Base-by-base conservation (phyloP, 805 yeast genomes). In the Wickerhamomyces bovis region DNA sequence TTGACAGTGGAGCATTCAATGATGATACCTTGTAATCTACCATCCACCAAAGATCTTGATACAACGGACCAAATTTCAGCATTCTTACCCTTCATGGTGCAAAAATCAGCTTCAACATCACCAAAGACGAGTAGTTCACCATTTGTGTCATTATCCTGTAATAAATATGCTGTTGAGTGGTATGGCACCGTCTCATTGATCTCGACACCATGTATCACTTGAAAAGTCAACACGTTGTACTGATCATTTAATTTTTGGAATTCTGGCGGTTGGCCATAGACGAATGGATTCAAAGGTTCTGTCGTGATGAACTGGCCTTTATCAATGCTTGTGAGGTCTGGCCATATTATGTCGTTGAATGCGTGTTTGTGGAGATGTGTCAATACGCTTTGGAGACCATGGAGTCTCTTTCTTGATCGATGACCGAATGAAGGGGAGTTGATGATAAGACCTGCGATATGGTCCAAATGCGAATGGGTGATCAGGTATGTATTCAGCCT, bases 381-480 rank as follows among this genome's bases (percentile, higher is more conserved):
- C 64, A 2, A 80, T 66, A 0, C 92, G 81, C 23, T 69, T 63
- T 0, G 59, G 52, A 3, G 80, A 63, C 0, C 89, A 95, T 51
- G 70, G 76, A 4, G 88, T 60, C 3, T 57, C 55, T 56, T 77
- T 82, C 65, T 62, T 6, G 58, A 52, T 12, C 52, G 44, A 18
- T 49, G 42, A 10, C 60, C 49, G 52, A 77, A 72, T 15, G 74
- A 71, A 0, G 96, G 87, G 3, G 90, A 78, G 58, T 89, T 89
- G 44, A 89, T 65, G 0, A 83, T 78, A 42, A 89, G 59, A 0
- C 84, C 86, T 10, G 76, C 61, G 13, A 88, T 71, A 61, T 89
- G 97, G 62, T 89, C 97, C 44, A 89, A 60, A 64, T 89, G 97
- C 0, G 92, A 78, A 63, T 89, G 97, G 1, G 96, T 78, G 23